Evolutionary conservation across 2,329 filamentous ascomycete species (phyloP).

Genomic region (Trichoderma sp.): DNA sequence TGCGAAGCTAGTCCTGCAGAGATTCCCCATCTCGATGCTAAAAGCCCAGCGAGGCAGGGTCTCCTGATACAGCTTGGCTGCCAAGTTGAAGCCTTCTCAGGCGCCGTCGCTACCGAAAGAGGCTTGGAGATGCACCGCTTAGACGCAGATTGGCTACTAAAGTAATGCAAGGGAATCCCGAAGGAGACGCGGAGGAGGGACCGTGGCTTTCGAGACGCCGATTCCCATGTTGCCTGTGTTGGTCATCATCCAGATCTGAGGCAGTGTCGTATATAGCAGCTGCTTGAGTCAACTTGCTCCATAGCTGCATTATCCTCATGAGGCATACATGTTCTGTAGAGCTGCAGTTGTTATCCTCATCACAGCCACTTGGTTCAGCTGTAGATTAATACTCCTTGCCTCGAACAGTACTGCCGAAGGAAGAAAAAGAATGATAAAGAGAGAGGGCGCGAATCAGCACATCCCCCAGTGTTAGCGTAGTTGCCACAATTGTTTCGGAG

Average conservation of each 20-base stretch:
- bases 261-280: not conserved
- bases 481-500: slow-evolving; percentile 5
- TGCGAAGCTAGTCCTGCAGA: not conserved
- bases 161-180: not conserved
- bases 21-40: not conserved
- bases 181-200: not conserved
- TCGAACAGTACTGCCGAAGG: not conserved
- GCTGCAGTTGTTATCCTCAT: not conserved
- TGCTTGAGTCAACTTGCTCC: not conserved
- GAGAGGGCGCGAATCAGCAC: too few species aligned
- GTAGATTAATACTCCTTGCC: not conserved
- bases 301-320: not conserved
- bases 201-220: not conserved
- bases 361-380: not conserved
- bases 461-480: not conserved
- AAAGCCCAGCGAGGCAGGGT: not conserved
- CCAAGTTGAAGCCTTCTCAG: not conserved
- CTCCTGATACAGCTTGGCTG: not conserved
- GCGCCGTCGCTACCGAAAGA: not conserved
- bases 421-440: not conserved
- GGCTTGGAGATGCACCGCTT: not conserved
- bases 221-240: not conserved
- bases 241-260: not conserved
- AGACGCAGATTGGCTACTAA: not conserved
- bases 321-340: not conserved